phyloP scores from a whole-genome alignment of 2,329 filamentous ascomycete species.

The Phyllosticta ampelicida region DNA sequence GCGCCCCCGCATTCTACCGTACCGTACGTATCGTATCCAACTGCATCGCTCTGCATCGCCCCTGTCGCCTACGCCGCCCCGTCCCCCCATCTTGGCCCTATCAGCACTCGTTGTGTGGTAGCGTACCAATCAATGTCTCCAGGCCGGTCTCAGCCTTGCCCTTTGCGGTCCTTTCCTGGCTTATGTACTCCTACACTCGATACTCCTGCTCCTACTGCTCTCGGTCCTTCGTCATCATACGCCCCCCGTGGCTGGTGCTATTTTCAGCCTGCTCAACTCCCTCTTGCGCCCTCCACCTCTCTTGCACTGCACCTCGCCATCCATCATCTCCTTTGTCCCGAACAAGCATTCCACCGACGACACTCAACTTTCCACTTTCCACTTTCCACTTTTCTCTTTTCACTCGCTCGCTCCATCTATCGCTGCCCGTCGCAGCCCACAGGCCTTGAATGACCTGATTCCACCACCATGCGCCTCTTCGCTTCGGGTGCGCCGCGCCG shows the following conservation, averaged over 20 bases:
- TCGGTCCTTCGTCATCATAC: not conserved
- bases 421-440: not conserved
- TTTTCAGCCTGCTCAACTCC: not conserved
- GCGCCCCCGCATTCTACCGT: too few relatives aligned
- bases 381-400: not conserved
- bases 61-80: too few relatives aligned
- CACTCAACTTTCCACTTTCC: too few relatives aligned
- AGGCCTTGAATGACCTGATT: not conserved
- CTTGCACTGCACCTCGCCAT: not conserved
- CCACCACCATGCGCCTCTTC: not conserved
- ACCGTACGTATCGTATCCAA: too few relatives aligned
- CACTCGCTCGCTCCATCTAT: not conserved
- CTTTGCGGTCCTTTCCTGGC: not conserved
- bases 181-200: not conserved
- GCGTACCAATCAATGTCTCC: not conserved
- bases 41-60: too few relatives aligned
- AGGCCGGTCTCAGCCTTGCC: not conserved
- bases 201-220: too few relatives aligned
- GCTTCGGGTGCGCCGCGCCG: not conserved
- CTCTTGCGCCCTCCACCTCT: not conserved
- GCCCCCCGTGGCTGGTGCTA: not conserved
- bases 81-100: too few relatives aligned
- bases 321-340: not conserved
- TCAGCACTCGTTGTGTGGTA: not conserved
- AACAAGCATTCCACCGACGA: not conserved